phyloP scores from a whole-genome alignment of 176 grass and related monocot species.

The Alopecurus myosuroides region DNA sequence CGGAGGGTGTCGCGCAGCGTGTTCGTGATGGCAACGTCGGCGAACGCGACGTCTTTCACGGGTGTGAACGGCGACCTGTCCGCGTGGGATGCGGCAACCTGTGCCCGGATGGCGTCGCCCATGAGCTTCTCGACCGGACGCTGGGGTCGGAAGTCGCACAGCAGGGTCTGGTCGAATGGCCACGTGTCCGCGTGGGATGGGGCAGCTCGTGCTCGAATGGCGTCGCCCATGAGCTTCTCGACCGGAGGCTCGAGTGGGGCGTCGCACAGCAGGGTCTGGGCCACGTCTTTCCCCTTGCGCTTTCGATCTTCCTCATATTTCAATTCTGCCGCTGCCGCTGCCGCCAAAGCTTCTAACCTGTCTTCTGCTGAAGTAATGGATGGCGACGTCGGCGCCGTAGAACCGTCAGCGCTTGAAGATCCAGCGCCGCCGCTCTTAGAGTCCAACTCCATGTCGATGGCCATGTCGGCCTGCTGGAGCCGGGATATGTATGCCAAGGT shows the following conservation, averaged over 20 bases:
- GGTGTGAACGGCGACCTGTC: not conserved
- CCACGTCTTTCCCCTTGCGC: not conserved
- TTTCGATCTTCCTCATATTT: not conserved
- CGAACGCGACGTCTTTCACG: not conserved
- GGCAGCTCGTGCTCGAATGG: not conserved
- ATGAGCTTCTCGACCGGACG: not conserved
- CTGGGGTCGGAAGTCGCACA: no score
- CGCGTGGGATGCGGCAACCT: not conserved
- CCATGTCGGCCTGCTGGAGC: no score
- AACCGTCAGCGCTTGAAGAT: not conserved
- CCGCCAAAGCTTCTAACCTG: not conserved
- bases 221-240: not conserved
- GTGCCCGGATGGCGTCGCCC: constrained; percentile 1
- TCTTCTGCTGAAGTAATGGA: not conserved
- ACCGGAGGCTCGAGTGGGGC: not conserved
- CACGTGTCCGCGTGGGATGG: not conserved
- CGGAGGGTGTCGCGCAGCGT: not conserved
- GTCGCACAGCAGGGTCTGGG: no score
- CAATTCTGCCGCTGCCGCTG: not conserved
- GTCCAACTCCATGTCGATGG: not conserved
- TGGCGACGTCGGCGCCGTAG: not conserved
- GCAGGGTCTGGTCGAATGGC: no score
- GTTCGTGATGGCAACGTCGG: not conserved
- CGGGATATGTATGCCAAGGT: no score
- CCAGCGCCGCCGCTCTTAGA: not conserved